A percentile compares a stretch with the other conserved stretches of the same genome.
These are phyloP conservation scores for Saccharomycopsis schoenii DNA, from an alignment of 805 yeast species.

Conservation along the genomic window DNA sequence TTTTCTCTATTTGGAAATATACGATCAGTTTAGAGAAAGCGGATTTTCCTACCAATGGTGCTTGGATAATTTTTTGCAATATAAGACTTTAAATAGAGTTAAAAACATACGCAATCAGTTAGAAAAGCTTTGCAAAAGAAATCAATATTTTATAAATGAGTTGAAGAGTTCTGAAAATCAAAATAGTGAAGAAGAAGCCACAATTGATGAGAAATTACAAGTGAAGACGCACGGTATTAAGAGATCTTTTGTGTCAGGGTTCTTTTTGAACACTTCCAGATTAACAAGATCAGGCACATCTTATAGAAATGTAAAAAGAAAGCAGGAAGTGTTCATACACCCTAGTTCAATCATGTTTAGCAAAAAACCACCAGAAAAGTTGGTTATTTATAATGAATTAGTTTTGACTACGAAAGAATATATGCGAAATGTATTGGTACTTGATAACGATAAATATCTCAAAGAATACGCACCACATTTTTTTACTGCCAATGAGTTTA, in stretches of 20 bases:
- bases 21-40: conserved; percentile 62
- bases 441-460: conserved; percentile 61
- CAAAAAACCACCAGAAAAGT: conserved; percentile 61
- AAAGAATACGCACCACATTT: conserved; percentile 62
- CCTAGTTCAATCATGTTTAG: conserved; percentile 71
- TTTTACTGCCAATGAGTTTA: conserved; percentile 17
- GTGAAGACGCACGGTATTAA: conserved; percentile 30
- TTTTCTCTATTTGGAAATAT: conserved; percentile 61
- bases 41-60: conserved; percentile 77
- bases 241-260: conserved; percentile 56
- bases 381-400: conserved; percentile 72
- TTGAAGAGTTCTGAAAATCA: conserved; percentile 22
- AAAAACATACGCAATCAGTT: conserved; percentile 66
- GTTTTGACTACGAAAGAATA: conserved; percentile 81
- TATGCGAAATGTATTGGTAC: conserved; percentile 71
- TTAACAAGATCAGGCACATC: conserved; percentile 52
- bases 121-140: conserved; percentile 45
- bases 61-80: conserved; percentile 70
- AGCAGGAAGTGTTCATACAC: conserved; percentile 69
- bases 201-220: conserved; percentile 13
- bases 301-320: conserved; percentile 52
- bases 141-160: conserved; percentile 24
- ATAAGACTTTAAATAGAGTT: conserved; percentile 58
- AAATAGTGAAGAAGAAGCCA: conserved; percentile 25
- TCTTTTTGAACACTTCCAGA: conserved; percentile 55